phyloP scores from a whole-genome alignment of 257 asterid species.

The Ilex asprella region DNA sequence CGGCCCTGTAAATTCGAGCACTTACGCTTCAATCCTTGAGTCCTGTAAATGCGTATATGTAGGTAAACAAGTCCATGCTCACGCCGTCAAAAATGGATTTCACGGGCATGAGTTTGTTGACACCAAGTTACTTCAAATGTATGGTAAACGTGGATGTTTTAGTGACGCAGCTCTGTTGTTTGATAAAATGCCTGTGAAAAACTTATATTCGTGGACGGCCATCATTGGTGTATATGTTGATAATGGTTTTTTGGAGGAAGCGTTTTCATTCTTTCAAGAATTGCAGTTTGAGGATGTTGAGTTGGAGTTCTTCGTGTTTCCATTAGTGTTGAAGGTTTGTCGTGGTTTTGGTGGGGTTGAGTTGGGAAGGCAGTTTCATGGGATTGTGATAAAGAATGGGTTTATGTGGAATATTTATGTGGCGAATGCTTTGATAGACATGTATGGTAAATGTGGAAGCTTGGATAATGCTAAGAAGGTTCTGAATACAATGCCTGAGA shows the following conservation, averaged over 20 bases:
- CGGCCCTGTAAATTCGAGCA: constrained; percentile 31
- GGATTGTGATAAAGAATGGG: constrained; percentile 41
- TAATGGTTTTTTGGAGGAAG: constrained; percentile 34
- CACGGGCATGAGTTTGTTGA: constrained; percentile 49
- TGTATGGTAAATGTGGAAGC: constrained; percentile 68
- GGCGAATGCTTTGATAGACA: constrained; percentile 67
- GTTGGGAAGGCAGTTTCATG: constrained; percentile 68
- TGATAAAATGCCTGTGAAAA: constrained; percentile 58
- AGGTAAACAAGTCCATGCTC: constrained; percentile 65
- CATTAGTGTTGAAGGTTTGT: constrained; percentile 59
- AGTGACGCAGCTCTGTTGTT: constrained; percentile 32
- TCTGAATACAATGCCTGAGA: constrained; percentile 29
- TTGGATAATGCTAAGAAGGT: constrained; percentile 43
- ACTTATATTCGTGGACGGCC: constrained; percentile 51
- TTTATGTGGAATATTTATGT: constrained; percentile 48
- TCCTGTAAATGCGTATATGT: constrained; percentile 33
- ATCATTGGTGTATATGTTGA: constrained; percentile 38
- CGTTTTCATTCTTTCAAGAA: constrained; percentile 30
- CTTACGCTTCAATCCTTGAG: constrained; percentile 50
- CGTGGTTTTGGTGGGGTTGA: constrained; percentile 53
- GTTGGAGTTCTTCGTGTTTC: constrained; percentile 68
- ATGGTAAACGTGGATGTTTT: constrained; percentile 34
- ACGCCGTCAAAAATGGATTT: constrained; percentile 54
- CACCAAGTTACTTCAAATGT: constrained; percentile 55
- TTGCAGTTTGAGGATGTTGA: constrained; percentile 41